These are phyloP conservation scores for Suhomyces pyralidae DNA, from an alignment of 805 yeast genomes.

Conservation along the genomic window DNA sequence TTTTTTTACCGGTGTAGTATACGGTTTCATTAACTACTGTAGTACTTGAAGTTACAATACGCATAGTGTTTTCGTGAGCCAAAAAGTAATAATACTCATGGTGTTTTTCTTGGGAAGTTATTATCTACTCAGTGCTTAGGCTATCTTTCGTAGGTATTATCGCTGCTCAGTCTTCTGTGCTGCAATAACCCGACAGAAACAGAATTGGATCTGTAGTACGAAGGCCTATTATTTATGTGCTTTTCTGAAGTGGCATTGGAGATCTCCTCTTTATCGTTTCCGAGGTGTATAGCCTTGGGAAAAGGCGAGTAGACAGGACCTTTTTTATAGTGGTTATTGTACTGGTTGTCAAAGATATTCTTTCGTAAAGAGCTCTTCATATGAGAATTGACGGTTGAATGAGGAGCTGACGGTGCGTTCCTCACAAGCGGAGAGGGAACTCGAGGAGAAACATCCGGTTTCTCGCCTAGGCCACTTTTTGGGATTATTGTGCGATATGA, in stretches of 20 bases:
- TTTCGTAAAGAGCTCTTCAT: constrained; percentile 10
- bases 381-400: constrained; percentile 25
- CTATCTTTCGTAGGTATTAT: background rate
- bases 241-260: constrained; percentile 17
- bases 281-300: constrained; percentile 39
- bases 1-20: too few species aligned
- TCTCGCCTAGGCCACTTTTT: background rate
- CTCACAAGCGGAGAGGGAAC: constrained; percentile 31
- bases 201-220: constrained; percentile 36
- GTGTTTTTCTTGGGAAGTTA: too few species aligned
- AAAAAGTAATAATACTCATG: too few species aligned
- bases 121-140: too few species aligned
- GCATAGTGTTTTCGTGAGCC: too few species aligned
- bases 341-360: constrained; percentile 21
- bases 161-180: constrained; percentile 11
- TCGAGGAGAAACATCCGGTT: background rate
- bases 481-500: constrained; percentile 16
- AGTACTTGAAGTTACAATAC: too few species aligned
- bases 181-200: constrained; percentile 40
- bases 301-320: constrained; percentile 43
- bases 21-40: too few species aligned
- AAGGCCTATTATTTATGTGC: constrained; percentile 22
- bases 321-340: constrained; percentile 47
- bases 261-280: constrained; percentile 28
- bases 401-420: constrained; percentile 17